Conservation (phyloP, 139 green algal species). For the Tetradesmus obliquus region DNA sequence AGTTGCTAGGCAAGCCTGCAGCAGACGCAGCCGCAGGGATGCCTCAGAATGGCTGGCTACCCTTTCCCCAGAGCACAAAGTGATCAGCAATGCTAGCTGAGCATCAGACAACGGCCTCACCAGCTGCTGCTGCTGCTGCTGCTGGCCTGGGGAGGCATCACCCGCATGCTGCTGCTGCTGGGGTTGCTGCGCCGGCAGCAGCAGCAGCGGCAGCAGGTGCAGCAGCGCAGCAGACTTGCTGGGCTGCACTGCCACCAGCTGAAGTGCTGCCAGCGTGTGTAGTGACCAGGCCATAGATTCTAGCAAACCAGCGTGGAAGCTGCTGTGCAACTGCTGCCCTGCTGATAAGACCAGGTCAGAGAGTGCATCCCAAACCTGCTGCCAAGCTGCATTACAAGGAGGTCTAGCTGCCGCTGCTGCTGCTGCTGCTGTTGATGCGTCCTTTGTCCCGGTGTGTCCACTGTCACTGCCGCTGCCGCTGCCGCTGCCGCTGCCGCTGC, state of each 20-base stretch:
- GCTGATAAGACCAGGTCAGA: background rate
- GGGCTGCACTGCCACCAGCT: background rate
- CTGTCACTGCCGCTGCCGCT: background rate
- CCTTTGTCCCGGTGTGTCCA: background rate
- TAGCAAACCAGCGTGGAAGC: background rate
- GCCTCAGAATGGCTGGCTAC: conserved; percentile 6
- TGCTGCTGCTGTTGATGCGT: background rate
- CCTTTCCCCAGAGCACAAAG: background rate
- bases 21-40: conserved; percentile 11
- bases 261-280: conserved; percentile 6
- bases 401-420: conserved; percentile 4
- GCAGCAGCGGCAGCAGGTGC: conserved; percentile 17
- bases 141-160: background rate
- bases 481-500: conserved; percentile 1
- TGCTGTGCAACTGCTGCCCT: background rate
- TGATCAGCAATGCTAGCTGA: conserved; percentile 20
- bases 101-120: background rate
- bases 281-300: background rate
- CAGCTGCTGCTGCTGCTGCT: conserved; percentile 32
- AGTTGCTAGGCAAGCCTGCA: conserved; percentile 15
- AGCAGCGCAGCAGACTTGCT: background rate
- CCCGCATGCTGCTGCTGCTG: conserved; percentile 23
- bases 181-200: background rate
- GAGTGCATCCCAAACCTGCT: conserved; percentile 1
- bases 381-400: background rate